Evolutionary conservation across 441 rosid species (phyloP).

Genomic region (Populus hybrid): DNA sequence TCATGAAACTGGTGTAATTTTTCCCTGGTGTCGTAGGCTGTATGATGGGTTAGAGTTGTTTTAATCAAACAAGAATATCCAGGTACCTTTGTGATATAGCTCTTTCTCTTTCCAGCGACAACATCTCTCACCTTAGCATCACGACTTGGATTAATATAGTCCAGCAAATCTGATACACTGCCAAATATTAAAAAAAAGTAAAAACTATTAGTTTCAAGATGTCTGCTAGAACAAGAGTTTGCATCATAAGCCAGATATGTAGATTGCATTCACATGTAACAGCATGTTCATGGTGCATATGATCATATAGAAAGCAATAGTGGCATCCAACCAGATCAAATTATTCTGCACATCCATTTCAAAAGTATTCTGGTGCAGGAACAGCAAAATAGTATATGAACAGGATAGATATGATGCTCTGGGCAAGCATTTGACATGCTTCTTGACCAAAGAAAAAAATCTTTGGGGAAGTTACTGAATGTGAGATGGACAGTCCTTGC

Average conservation of each 20-base stretch:
- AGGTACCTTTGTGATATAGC: constrained; percentile 53
- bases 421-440: not conserved
- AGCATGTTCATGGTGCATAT: constrained; percentile 5
- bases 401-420: not conserved
- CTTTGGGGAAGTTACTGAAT: constrained; percentile 1
- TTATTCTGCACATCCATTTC: not conserved
- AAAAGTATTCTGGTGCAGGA: constrained; percentile 3
- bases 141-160: constrained; percentile 56
- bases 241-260: constrained; percentile 3
- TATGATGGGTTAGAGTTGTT: not conserved
- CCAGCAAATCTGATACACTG: constrained; percentile 76
- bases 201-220: constrained; percentile 29
- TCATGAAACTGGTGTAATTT: not conserved
- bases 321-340: not conserved
- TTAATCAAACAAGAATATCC: not conserved
- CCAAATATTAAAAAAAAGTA: constrained; percentile 19
- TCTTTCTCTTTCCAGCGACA: constrained; percentile 40
- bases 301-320: not conserved
- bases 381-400: not conserved
- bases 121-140: constrained; percentile 44
- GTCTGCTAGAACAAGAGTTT: constrained; percentile 8
- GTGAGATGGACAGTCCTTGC: not conserved
- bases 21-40: not conserved
- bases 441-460: not conserved
- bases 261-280: not conserved